phyloP scores from a whole-genome alignment of 441 rosid species.

The Macaranga tanarius region DNA sequence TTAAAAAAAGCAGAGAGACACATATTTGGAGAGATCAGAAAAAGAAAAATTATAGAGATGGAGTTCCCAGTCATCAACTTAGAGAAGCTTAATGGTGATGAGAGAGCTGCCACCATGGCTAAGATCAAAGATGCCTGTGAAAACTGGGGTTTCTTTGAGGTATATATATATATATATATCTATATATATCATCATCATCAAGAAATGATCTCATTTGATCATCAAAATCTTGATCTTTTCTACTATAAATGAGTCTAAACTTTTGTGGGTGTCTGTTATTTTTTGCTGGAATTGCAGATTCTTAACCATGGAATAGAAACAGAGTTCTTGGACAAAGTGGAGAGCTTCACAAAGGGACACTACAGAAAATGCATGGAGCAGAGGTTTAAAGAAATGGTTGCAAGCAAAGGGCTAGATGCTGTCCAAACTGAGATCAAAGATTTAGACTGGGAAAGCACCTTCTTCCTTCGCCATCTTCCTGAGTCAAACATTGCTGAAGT shows the following conservation, averaged over 20 bases:
- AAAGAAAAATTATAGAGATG: conserved; percentile 33
- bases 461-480: conserved; percentile 73
- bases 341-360: conserved; percentile 71
- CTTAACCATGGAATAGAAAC: conserved; percentile 68
- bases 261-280: background rate
- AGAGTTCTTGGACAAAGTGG: conserved; percentile 68
- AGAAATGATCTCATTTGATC: no score
- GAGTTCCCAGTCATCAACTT: conserved; percentile 73
- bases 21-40: background rate
- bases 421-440: conserved; percentile 60
- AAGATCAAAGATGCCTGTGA: conserved; percentile 81
- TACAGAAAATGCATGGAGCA: conserved; percentile 83
- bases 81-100: conserved; percentile 63
- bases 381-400: conserved; percentile 68
- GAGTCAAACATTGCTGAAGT: conserved; percentile 56
- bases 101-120: conserved; percentile 55
- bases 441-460: conserved; percentile 94
- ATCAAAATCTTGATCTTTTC: no score
- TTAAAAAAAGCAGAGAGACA: background rate
- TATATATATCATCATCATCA: background rate
- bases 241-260: background rate
- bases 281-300: conserved; percentile 32
- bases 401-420: conserved; percentile 59
- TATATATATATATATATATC: conserved; percentile 15
- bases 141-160: conserved; percentile 97